Evolutionary conservation across 148 eudicot genomes (phyloP), one percentile per base, ranked within the genome.

Genomic region (Cornus suecica): DNA sequence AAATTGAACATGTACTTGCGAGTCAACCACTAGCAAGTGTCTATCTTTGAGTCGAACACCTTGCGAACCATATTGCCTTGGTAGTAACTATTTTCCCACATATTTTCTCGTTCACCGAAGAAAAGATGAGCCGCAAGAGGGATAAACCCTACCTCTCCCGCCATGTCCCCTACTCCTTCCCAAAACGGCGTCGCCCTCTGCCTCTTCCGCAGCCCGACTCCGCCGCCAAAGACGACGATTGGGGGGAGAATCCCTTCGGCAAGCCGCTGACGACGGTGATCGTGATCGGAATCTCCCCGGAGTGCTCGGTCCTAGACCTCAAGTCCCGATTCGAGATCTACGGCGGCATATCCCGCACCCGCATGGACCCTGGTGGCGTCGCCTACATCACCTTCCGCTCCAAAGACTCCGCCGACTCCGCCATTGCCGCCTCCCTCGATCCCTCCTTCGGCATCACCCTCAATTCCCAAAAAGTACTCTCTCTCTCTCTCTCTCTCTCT

Each of bases 261-360:
- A 2, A 68, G 73, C 22, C 69, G 48, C 72, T 74, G 52, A 58
- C 74, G 0, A 76, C 90, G 0, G 79, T 91, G 13, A 79, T 88
- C 5, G 83, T 91, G 3, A 79, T 87, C 66, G 97, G 97, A 28
- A 75, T 91, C 5, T 88, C 93, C 23, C 3, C 80, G 9, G 87
- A 74, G 27, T 85, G 90, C 84, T 91, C 93, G 0, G 88, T 91
- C 11, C 77, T 91, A 34, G 93, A 91, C 83, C 85, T 91, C 32
- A 91, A 91, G 67, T 79, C 93, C 23, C 83, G 93, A 13, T 89
- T 91, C 79, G 97, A 91, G 83, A 83, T 91, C 80, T 91, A 89
- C 73, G 93, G 97, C 14, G 68, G 88, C n/a, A 88, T 86, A 25
- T 86, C 89, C 15, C 85, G 89, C 42, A 86, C 80, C 68, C 85